Evolutionary conservation across 2,329 filamentous ascomycete species (phyloP), one percentile per base, ranked within the genome.

Genomic region (Beauveria sp.): DNA sequence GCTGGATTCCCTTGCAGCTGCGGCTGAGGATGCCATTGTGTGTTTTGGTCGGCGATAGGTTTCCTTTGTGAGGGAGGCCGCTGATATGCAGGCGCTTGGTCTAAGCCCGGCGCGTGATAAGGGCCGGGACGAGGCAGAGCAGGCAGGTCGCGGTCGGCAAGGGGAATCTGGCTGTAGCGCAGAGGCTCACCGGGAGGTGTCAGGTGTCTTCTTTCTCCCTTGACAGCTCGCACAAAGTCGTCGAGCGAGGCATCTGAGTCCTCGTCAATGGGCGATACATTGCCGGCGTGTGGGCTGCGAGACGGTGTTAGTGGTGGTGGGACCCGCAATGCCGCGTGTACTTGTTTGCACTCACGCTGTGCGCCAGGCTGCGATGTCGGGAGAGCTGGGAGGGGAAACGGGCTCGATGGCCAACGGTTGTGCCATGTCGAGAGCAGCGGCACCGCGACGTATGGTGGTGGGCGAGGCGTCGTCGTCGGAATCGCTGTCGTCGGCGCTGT

Each of bases 301-400:
- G 22, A 34, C 22, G n/a, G n/a, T 62, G 60, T 62, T 56, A 62
- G 63, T 60, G 34, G 48, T 22, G n/a, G 14, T 31, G 18, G 28
- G 24, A 31, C 50, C 66, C 63, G 65, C 64, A 61, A 18, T 42
- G 54, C 26, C 40, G 45, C 45, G 60, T 52, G 42, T 26, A 6
- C 51, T 22, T 48, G 24, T 48, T 28, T 56, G 62, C 42, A 78
- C 80, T 77, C 74, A 83, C 79, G 66, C 71, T 66, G 76, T 63
- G 58, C 68, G 70, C 42, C 69, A 66, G 55, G 72, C 70, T 51
- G 71, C 68, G 10, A 74, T 67, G 61, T 85, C 83, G 26, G 83
- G 82, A 48, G 83, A 85, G 73, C 82, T 85, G 34, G 81, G 82
- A 58, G 83, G 83, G 12, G 83, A 85, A 64, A 85, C 76, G 60